phyloP scores from a whole-genome alignment of 495 filamentous ascomycete genomes.

The Neurospora sp. region DNA sequence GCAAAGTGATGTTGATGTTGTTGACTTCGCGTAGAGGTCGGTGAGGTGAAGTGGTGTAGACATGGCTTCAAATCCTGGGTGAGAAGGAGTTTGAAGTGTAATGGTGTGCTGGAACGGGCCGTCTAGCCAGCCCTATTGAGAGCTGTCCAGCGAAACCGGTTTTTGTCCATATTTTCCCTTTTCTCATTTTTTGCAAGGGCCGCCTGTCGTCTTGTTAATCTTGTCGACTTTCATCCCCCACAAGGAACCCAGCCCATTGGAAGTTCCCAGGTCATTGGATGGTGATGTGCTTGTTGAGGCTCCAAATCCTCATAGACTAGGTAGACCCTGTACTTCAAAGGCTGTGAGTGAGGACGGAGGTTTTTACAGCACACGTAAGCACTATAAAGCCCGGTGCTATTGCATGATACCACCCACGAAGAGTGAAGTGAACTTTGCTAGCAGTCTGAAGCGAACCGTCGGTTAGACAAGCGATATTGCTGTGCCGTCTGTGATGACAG shows the following conservation, averaged over 20 bases:
- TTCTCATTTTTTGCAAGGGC: neutral
- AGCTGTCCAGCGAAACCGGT: neutral
- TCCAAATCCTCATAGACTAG: neutral
- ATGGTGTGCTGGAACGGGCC: neutral
- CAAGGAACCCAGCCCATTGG: neutral
- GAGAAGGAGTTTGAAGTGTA: neutral
- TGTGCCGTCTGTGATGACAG: neutral
- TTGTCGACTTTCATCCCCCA: neutral
- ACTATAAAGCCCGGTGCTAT: neutral
- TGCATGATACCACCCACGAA: neutral
- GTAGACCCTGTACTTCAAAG: neutral
- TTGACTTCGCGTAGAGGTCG: neutral
- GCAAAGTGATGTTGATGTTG: neutral
- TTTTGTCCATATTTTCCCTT: neutral
- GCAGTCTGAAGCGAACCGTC: neutral
- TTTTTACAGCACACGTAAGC: neutral
- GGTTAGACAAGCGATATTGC: neutral
- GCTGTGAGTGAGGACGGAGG: neutral
- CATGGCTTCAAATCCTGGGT: neutral
- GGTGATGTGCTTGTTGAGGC: neutral
- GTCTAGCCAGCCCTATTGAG: neutral
- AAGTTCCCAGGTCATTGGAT: neutral
- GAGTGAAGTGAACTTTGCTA: neutral
- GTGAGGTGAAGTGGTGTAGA: neutral
- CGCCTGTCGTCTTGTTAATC: neutral